Evolutionary conservation across 768 basidiomycete species (phyloP).

Genomic region (Steccherinum ochraceum): DNA sequence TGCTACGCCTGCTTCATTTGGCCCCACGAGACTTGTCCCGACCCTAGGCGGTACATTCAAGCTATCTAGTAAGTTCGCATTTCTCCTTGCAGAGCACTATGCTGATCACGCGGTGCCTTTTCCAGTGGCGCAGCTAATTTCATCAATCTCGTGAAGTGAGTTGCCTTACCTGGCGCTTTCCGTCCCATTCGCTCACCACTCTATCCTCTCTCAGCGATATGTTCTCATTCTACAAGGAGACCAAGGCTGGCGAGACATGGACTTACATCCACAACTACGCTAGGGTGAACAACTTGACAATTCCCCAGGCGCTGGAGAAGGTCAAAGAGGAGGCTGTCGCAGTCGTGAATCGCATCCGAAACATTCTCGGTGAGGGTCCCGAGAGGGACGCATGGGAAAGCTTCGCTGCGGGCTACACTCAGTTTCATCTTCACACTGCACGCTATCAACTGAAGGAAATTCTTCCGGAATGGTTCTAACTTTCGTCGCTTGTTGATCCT

Average conservation of each 20-base stretch:
- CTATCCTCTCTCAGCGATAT: slow-evolving; percentile 3
- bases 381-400: slow-evolving; percentile 13
- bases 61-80: slow-evolving; percentile 24
- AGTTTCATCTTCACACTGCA: slow-evolving; percentile 6
- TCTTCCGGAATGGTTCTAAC: not conserved
- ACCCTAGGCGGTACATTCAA: slow-evolving; percentile 27
- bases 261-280: slow-evolving; percentile 2
- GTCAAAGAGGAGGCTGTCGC: not conserved
- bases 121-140: slow-evolving; percentile 1
- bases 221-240: slow-evolving; percentile 9
- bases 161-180: not conserved
- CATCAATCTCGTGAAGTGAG: slow-evolving; percentile 6
- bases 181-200: not conserved
- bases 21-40: slow-evolving; percentile 23
- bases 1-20: slow-evolving; percentile 30
- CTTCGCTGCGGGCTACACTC: slow-evolving; percentile 15
- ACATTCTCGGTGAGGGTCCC: slow-evolving; percentile 7
- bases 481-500: no score
- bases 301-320: not conserved
- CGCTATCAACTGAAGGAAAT: slow-evolving; percentile 2
- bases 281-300: not conserved
- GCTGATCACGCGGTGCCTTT: not conserved
- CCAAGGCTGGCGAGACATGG: slow-evolving; percentile 1
- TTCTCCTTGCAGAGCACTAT: not conserved
- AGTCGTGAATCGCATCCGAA: not conserved